phyloP scores from a whole-genome alignment of 1,284 basidiomycete species.

The Prillingera fragicola region DNA sequence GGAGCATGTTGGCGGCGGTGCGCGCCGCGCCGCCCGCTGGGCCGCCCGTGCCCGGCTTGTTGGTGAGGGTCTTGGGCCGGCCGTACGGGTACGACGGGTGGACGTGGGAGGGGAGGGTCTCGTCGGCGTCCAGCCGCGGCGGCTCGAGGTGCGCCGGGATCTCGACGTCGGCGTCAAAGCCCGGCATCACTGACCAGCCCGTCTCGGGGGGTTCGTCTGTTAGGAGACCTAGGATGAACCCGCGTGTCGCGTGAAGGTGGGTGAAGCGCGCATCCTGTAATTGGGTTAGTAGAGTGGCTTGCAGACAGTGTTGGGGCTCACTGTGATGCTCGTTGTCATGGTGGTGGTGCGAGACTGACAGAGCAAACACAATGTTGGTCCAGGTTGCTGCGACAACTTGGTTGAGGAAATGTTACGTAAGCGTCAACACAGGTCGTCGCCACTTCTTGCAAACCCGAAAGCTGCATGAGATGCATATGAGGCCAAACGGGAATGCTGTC shows the following conservation, averaged over 20 bases:
- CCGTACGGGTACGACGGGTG: conserved; percentile 44
- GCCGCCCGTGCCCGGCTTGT: conserved; percentile 10
- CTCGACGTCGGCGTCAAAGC: conserved; percentile 36
- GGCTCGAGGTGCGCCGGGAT: conserved; percentile 28
- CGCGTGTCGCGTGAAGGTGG: conserved; percentile 36
- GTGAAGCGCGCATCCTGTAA: conserved; percentile 42
- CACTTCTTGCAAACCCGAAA: no score
- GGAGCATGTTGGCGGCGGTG: background rate
- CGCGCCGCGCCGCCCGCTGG: conserved; percentile 24
- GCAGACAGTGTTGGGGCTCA: conserved; percentile 4
- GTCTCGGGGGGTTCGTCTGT: conserved; percentile 40
- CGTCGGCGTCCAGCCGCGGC: conserved; percentile 38
- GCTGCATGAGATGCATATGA: no score
- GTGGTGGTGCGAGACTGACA: background rate
- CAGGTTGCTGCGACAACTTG: no score
- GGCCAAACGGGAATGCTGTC: no score
- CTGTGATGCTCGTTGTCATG: conserved; percentile 33
- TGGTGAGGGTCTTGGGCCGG: conserved; percentile 13
- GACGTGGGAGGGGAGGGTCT: conserved; percentile 35
- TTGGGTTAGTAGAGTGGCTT: background rate
- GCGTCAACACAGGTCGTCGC: no score
- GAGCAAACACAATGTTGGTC: background rate
- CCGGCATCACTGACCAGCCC: conserved; percentile 40
- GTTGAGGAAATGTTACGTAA: no score
- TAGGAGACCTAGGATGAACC: conserved; percentile 30